Evolutionary conservation across 2,329 filamentous ascomycete species (phyloP), one percentile per base, ranked within the genome.

Genomic region (Lachnellula willkommii): DNA sequence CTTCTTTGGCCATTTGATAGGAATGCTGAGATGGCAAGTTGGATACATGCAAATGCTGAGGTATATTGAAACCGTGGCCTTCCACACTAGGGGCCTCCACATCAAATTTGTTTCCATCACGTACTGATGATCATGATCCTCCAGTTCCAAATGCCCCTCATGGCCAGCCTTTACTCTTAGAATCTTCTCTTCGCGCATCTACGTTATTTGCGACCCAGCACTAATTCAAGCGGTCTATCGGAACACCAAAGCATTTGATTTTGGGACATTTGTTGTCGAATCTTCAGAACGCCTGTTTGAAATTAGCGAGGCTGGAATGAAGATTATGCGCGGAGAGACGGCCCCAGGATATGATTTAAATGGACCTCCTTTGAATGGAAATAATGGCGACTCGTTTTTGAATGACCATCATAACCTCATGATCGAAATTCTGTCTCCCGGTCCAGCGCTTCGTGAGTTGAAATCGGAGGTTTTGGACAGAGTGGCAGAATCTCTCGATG

Each of bases 1-100:
- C 0, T 66, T 74, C 32, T 59, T 79, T 42, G 77, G 77, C 1
- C 77, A 79, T 58, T 67, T 78, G 20, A 63, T 79, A 28, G 73
- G 73, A 8, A 68, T 78, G 60, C 58, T 77, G 40, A 61, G 66
- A 46, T 64, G 69, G 49, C 68, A 72, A 48, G 64, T 69, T 37
- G 63, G 67, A 50, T 77, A 77, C 53, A 66, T 71, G 51, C 59
- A 64, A 17, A 70, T 65, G 24, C 46, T 78, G 9, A 71, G 73
- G 74, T 77, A 61, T 28, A 66, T 47, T n/a, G 37, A n/a, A n/a
- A 20, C 11, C 42, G n/a, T 9, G 15, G 11, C 32, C 28, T 24
- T 51, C 2, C n/a, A 26, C 12, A 32, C 4, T 36, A 15, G 47
- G 35, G 3, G 24, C 8, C 49, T 46, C 22, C 15, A 35, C 26